These are phyloP conservation scores for Botrytis fragariae DNA, from an alignment of 2,329 filamentous ascomycete genomes.

Conservation along the genomic window DNA sequence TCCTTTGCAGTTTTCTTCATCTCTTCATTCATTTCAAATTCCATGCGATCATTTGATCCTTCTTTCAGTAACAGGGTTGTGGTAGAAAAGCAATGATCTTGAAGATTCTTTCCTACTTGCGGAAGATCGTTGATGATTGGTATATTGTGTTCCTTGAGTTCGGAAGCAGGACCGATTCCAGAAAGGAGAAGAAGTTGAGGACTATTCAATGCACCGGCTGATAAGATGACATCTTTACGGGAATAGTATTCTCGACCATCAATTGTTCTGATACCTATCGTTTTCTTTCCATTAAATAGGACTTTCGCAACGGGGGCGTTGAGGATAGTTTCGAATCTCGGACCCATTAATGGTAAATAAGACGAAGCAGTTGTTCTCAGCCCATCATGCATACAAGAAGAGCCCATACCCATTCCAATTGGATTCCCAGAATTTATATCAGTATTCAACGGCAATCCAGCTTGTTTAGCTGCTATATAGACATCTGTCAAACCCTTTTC, in stretches of 20 bases:
- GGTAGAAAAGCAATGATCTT: conserved; percentile 43
- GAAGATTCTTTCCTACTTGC: conserved; percentile 62
- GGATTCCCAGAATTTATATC: conserved; percentile 60
- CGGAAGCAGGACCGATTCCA: conserved; percentile 44
- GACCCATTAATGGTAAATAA: conserved; percentile 44
- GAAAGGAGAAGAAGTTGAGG: conserved; percentile 49
- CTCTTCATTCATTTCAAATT: conserved; percentile 46
- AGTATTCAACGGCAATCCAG: conserved; percentile 49
- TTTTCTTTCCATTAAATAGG: conserved; percentile 32
- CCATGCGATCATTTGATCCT: conserved; percentile 15
- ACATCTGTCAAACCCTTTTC: conserved; percentile 48
- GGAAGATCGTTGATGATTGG: conserved; percentile 55
- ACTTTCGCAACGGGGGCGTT: conserved; percentile 47
- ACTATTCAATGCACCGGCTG: conserved; percentile 48
- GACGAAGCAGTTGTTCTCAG: conserved; percentile 51
- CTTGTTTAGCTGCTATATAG: conserved; percentile 48
- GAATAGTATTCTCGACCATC: conserved; percentile 40
- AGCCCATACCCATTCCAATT: conserved; percentile 51
- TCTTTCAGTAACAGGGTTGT: conserved; percentile 40
- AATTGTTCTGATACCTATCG: conserved; percentile 44
- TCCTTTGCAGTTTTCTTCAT: conserved; percentile 29
- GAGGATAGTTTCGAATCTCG: conserved; percentile 54
- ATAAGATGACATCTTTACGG: conserved; percentile 46
- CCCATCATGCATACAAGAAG: conserved; percentile 50
- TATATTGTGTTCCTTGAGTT: conserved; percentile 47